A percentile compares a stretch with the other conserved stretches of the same genome.
Conservation (phyloP, 2,329 filamentous ascomycete species). For the Cadophora sp. region DNA sequence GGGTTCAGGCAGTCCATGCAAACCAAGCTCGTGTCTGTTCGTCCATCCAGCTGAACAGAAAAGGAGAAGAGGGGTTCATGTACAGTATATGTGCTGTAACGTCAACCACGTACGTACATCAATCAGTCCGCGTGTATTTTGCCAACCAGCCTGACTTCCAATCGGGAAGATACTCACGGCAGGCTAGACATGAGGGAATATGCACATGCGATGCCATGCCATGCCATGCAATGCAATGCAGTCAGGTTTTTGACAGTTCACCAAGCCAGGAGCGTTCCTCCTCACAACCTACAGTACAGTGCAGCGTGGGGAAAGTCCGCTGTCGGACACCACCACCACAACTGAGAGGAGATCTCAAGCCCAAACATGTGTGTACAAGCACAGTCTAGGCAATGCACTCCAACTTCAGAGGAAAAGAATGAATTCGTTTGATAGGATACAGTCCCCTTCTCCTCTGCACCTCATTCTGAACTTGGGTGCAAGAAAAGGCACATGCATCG, state of each 20-base stretch:
- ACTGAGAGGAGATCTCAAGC: too few relatives aligned
- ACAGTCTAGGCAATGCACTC: too few relatives aligned
- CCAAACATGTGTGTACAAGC: too few relatives aligned
- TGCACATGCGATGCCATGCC: not conserved
- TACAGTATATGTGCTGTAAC: not conserved
- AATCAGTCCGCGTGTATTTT: not conserved
- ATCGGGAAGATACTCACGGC: not conserved
- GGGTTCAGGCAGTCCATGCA: not conserved
- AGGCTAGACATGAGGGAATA: not conserved
- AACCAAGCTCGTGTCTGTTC: not conserved
- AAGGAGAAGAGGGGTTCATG: not conserved
- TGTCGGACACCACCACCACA: not conserved
- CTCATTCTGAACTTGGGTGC: too few relatives aligned
- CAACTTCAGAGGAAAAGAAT: too few relatives aligned
- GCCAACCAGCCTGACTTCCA: not conserved
- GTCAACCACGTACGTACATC: not conserved
- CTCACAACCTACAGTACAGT: not conserved
- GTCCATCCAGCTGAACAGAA: not conserved
- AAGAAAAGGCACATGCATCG: too few relatives aligned
- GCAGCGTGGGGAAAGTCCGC: not conserved
- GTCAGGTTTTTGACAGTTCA: not conserved
- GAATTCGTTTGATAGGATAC: too few relatives aligned
- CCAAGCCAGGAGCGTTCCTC: not conserved
- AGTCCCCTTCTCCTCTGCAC: too few relatives aligned
- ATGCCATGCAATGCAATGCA: not conserved